These are phyloP conservation scores for Nitzschia sp. DNA, from an alignment of 108 stramenopile species.

Conservation along the genomic window DNA sequence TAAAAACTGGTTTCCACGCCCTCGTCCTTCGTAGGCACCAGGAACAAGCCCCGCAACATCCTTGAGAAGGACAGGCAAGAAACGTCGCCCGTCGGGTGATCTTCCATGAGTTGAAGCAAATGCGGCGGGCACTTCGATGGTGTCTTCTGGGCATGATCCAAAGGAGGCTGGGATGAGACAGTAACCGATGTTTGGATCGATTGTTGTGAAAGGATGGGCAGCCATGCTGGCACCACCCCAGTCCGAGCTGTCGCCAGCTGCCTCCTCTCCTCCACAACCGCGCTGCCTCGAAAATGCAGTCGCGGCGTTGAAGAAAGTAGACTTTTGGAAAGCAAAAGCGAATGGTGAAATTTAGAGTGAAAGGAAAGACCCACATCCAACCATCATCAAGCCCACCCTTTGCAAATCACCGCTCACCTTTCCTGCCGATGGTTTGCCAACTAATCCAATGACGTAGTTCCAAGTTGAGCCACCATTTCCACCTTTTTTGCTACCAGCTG, in stretches of 20 bases:
- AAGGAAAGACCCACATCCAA: too few relatives aligned
- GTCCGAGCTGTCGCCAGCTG: slow-evolving; percentile 13
- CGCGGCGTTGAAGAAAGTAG: slow-evolving; percentile 90
- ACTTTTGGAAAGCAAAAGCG: neutral
- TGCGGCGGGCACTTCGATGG: neutral
- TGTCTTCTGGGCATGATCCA: slow-evolving; percentile 77
- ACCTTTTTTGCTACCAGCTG: slow-evolving; percentile 1
- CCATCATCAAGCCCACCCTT: too few relatives aligned
- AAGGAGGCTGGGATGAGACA: slow-evolving; percentile 72
- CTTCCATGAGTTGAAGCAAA: slow-evolving; percentile 81
- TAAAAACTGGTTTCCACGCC: slow-evolving; percentile 87
- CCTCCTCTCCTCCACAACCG: slow-evolving; percentile 22
- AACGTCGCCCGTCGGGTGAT: slow-evolving; percentile 61
- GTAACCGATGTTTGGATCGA: slow-evolving; percentile 88
- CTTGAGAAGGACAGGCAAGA: slow-evolving; percentile 81
- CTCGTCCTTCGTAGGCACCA: slow-evolving; percentile 86
- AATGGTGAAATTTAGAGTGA: neutral
- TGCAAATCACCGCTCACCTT: too few relatives aligned
- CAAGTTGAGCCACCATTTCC: slow-evolving; percentile 43
- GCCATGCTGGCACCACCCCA: slow-evolving; percentile 89
- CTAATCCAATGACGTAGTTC: slow-evolving; percentile 62
- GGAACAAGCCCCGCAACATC: slow-evolving; percentile 94
- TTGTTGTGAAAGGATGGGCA: slow-evolving; percentile 93
- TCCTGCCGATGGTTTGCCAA: slow-evolving; percentile 84
- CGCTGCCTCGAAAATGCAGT: slow-evolving; percentile 82